Conservation (phyloP, 495 filamentous ascomycete species). For the Cercophora sp. region DNA sequence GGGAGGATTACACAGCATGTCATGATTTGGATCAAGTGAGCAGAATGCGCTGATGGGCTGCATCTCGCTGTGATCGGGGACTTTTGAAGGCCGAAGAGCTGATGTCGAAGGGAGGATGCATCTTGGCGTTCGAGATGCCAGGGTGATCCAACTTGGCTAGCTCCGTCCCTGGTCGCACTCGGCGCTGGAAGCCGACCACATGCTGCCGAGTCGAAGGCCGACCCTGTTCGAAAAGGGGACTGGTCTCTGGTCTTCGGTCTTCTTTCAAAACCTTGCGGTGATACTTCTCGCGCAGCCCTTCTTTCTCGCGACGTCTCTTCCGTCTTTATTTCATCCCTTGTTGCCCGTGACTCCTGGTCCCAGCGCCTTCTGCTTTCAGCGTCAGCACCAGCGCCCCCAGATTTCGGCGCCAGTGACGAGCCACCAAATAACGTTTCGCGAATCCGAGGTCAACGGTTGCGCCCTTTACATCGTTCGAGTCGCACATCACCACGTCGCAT, state of each 20-base stretch:
- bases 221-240: slow-evolving; percentile 7
- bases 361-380: not conserved
- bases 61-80: no score
- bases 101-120: not conserved
- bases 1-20: no score
- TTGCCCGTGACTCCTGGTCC: not conserved
- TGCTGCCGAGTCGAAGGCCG: slow-evolving; percentile 9
- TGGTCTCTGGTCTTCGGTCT: not conserved
- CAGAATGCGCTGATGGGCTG: no score
- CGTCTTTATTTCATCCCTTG: not conserved
- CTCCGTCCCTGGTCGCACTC: slow-evolving; percentile 9
- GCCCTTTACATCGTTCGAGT: not conserved
- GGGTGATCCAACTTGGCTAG: slow-evolving; percentile 1
- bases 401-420: not conserved
- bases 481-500: not conserved
- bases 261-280: slow-evolving; percentile 9
- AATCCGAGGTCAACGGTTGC: not conserved
- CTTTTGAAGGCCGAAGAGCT: not conserved
- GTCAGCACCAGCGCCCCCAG: no score
- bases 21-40: no score
- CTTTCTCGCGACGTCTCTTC: not conserved
- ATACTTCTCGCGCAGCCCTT: slow-evolving; percentile 1
- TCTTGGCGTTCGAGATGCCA: not conserved
- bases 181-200: slow-evolving; percentile 7
- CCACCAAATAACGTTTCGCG: not conserved